Evolutionary conservation across 768 basidiomycete species (phyloP), one percentile per base, ranked within the genome.

Genomic region (Floccularia luteovirens): DNA sequence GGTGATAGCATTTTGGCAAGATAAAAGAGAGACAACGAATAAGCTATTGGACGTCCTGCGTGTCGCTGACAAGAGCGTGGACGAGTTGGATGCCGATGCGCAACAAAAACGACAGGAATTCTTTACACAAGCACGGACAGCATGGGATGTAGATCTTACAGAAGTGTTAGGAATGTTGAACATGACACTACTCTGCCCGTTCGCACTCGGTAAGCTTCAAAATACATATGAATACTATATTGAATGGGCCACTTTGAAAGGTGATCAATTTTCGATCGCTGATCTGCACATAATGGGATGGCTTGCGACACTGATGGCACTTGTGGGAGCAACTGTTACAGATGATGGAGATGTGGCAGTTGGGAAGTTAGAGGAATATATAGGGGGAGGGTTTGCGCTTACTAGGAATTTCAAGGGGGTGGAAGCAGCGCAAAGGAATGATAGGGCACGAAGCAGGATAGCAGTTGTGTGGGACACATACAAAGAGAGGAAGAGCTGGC

Each of bases 221-320:
- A n/a, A 36, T 20, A 7, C 25, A 24, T 36, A 23, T 31, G 16
- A 8, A 7, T 7, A 34, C 6, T 12, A 24, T 22, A 17, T 36
- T 41, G 24, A 14, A 16, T 48, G 37, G n/a, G n/a, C 36, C 33
- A 25, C n/a, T 14, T 42, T 37, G 20, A 23, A 40, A 86, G 90
- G 90, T 13, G 89, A 92, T 51, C 88, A 92, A 47, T 57, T 90
- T 49, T 88, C 82, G 4, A 61, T 89, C 34, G 85, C 82, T 11
- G 90, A 92, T 54, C 62, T 90, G 41, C 89, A 90, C 52, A 70
- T 90, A 14, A 79, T 76, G 6, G 78, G 76, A 20, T 93, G 87
- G 88, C 54, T 91, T 23, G 61, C 75, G 7, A 71, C 77, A 20
- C 48, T 90, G 3, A 72, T 79, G 16, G 55, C 50, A 36, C 63